These are phyloP conservation scores for Tieghemostelium lacteum DNA, from an alignment of 78 protist species.

Conservation along the genomic window DNA sequence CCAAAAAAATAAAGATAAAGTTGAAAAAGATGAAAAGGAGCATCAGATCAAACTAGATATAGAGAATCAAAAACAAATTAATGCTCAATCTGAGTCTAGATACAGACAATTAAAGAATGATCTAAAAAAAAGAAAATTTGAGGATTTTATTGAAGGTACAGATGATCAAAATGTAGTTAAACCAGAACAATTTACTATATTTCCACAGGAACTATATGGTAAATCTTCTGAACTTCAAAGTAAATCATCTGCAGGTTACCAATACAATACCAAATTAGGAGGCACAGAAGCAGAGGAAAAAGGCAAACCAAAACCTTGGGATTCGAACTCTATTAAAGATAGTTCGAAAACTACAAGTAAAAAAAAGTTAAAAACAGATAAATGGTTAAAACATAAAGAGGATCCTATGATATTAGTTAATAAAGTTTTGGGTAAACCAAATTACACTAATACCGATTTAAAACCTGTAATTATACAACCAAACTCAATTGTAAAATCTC, in stretches of 20 bases:
- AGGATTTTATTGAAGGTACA: neutral
- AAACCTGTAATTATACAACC: neutral
- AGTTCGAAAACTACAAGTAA: neutral
- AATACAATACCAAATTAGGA: neutral
- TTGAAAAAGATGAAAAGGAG: conserved; percentile 45
- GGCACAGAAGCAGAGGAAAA: neutral
- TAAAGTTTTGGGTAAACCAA: conserved; percentile 19
- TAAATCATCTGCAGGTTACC: neutral
- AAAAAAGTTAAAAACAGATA: conserved; percentile 1
- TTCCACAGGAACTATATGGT: neutral
- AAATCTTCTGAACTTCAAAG: neutral
- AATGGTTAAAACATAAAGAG: conserved; percentile 33
- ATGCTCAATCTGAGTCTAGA: conserved; percentile 38
- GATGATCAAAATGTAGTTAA: neutral
- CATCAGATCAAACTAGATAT: conserved; percentile 6
- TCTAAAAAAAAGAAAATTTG: conserved; percentile 7
- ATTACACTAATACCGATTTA: too few species aligned
- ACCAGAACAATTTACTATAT: neutral
- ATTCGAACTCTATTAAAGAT: conserved; percentile 5
- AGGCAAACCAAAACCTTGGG: neutral
- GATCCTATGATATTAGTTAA: conserved; percentile 32
- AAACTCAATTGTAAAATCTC: neutral
- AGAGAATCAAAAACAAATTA: neutral
- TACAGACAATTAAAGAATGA: conserved; percentile 14
- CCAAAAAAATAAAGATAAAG: conserved; percentile 50